A percentile compares a stretch with the other conserved stretches of the same genome.
Conservation (phyloP, 371 early-diverging fungal species). For the Dichotomocladium elegans region DNA sequence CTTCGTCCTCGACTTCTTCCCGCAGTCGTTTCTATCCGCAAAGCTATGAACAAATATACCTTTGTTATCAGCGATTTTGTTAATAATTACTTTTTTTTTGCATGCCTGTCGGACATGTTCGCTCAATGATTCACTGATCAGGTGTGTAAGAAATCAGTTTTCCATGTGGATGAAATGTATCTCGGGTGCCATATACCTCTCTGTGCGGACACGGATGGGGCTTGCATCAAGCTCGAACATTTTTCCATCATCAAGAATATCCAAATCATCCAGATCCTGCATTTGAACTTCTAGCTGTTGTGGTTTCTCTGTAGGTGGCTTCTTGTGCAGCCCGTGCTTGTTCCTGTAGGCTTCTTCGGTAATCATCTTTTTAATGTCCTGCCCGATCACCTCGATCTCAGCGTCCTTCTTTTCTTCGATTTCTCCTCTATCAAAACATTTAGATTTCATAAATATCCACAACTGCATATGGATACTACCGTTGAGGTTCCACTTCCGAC, state of each 20-base stretch:
- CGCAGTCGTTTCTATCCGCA: neutral
- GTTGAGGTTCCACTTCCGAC: neutral
- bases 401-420: constrained; percentile 29
- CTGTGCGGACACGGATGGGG: neutral
- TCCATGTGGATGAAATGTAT: too few species aligned
- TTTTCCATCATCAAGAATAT: neutral
- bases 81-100: too few species aligned
- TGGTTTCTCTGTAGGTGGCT: constrained; percentile 22
- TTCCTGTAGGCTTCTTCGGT: constrained; percentile 29
- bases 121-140: too few species aligned
- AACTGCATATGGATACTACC: neutral
- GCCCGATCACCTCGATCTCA: constrained; percentile 11
- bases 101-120: too few species aligned
- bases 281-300: constrained; percentile 16
- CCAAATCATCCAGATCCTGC: neutral
- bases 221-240: neutral
- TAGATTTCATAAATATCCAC: neutral
- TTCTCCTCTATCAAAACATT: constrained; percentile 9
- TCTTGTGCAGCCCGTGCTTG: constrained; percentile 41
- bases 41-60: too few species aligned
- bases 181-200: too few species aligned
- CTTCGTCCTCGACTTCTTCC: neutral
- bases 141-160: too few species aligned
- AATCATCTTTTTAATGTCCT: constrained; percentile 26
- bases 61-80: too few species aligned